Evolutionary conservation across 176 grass and related monocot genomes (phyloP).

Genomic region (maize (Zea mays)): DNA sequence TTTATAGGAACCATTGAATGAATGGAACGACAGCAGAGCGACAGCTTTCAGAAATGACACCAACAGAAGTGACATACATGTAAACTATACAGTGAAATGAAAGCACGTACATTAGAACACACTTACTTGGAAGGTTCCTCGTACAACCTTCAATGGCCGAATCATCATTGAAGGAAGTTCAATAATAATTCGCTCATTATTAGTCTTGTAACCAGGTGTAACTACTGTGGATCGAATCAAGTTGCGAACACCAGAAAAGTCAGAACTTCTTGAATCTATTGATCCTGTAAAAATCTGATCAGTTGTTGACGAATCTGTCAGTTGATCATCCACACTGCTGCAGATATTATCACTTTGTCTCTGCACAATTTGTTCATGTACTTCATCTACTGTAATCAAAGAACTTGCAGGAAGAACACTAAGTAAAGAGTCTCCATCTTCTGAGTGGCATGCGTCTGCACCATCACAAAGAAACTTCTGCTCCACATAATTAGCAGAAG

Average conservation of each 20-base stretch:
- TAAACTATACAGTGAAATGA: conserved; percentile 47
- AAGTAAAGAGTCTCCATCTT: conserved; percentile 44
- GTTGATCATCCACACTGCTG: conserved; percentile 56
- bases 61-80: conserved; percentile 20
- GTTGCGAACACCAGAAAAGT: conserved; percentile 61
- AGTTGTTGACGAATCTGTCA: conserved; percentile 49
- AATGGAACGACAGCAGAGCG: no score
- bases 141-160: conserved; percentile 81
- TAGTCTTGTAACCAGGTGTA: conserved; percentile 67
- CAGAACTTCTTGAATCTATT: conserved; percentile 70
- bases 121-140: conserved; percentile 97
- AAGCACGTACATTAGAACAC: conserved; percentile 56
- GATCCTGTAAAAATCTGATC: conserved; percentile 60
- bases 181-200: conserved; percentile 75
- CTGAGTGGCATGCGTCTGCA: conserved; percentile 39
- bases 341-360: conserved; percentile 56
- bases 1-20: no score
- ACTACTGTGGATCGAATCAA: conserved; percentile 70
- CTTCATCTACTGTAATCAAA: conserved; percentile 70
- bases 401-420: conserved; percentile 58
- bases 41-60: neutral
- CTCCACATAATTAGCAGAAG: conserved; percentile 63
- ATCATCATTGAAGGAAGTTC: conserved; percentile 91
- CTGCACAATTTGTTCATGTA: conserved; percentile 58
- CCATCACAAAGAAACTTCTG: conserved; percentile 56